Base-by-base conservation (phyloP, 768 basidiomycete species). In the Fomitopsis serialis region DNA sequence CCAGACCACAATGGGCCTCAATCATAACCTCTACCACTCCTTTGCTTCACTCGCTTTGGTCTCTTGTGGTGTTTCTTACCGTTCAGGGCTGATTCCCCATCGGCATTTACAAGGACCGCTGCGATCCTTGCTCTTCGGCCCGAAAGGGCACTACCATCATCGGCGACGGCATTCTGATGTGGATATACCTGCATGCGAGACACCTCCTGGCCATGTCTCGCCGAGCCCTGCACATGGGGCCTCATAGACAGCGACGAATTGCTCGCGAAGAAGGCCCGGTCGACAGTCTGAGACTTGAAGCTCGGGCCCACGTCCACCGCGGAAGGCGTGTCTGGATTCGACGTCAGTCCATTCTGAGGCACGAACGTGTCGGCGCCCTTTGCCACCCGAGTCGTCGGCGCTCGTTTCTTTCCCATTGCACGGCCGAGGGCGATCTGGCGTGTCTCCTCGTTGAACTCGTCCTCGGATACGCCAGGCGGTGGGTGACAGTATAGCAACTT, bases 11-110 rank as follows among this genome's bases (percentile, higher is more conserved):
- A 27, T 7, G 11, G 29, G 29, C 29, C 11, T 67, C 64, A 80
- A 67, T 97, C 96, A 61, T 98, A 98, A 22, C 96, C 96, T 63
- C 82, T 87, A 13, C 96, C 96, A 64, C 92, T 93, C 57, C 96
- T 76, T 69, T 95, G 89, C 72, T 98, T 98, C 45, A 80, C 80
- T 45, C 85, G 72, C 64, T 88, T 86, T 70, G 77, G 71, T 65
- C 85, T 88, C 71, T 92, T 97, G 74, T 92, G 89, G 59, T 84
- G 84, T 66, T 91, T 93, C 74, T 95, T 96, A 15, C 79, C 81
- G 1, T 67, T 60, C 17, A 60, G 67, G 6, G 55, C 66, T 61
- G 45, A 62, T 67, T 50, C 72, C 63, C 57, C 69, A 34, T 66
- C 73, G 1, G 56, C 59, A 44, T 60, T 75, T 50, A 71, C 72